Evolutionary conservation across 2,329 filamentous ascomycete genomes (phyloP).

Genomic region (Macrophomina phaseolina): DNA sequence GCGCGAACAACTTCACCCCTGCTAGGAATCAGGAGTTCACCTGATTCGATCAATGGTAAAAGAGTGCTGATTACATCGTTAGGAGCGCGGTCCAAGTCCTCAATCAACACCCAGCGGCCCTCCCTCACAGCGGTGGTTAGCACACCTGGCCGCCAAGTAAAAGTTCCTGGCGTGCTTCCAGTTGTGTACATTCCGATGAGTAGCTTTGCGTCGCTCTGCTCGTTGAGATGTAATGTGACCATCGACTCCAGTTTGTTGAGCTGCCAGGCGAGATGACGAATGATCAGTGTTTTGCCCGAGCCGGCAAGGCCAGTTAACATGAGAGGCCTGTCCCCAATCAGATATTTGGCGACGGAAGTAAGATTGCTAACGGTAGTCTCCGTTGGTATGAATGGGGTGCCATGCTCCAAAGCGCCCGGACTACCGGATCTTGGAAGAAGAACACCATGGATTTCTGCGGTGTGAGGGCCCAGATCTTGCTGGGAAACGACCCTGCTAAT

Average conservation of each 20-base stretch:
- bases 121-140: conserved; percentile 92
- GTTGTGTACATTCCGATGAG: conserved; percentile 94
- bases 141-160: conserved; percentile 90
- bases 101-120: conserved; percentile 95
- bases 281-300: conserved; percentile 86
- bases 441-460: conserved; percentile 41
- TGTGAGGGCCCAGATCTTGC: conserved; percentile 15
- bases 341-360: conserved; percentile 67
- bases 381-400: conserved; percentile 62
- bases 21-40: conserved; percentile 88
- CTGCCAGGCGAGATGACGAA: conserved; percentile 80
- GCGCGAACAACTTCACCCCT: conserved; percentile 86
- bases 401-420: background rate
- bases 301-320: conserved; percentile 83
- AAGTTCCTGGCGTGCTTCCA: conserved; percentile 83
- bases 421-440: conserved; percentile 42
- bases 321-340: conserved; percentile 73
- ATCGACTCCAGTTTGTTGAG: conserved; percentile 81
- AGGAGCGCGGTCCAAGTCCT: conserved; percentile 93
- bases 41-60: conserved; percentile 87
- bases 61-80: conserved; percentile 94
- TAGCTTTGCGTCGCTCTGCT: conserved; percentile 97
- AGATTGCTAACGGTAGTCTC: conserved; percentile 76
- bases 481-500: conserved; percentile 19
- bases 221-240: conserved; percentile 94